These are phyloP conservation scores for Lumnitzera racemosa DNA, from an alignment of 345 rosid genomes.

Conservation along the genomic window DNA sequence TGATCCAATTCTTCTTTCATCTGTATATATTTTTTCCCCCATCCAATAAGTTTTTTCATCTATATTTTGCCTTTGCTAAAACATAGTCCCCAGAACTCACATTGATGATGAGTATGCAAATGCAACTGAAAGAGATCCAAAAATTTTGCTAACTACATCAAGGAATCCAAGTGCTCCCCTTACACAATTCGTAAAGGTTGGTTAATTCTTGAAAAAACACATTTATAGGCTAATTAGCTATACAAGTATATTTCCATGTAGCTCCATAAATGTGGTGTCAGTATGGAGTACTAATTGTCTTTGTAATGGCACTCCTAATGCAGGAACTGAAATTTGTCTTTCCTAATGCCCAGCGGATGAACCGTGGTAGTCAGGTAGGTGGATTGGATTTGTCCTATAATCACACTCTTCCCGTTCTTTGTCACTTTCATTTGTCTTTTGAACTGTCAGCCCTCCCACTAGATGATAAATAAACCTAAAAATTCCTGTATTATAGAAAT, in stretches of 20 bases:
- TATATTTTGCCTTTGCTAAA: constrained; percentile 12
- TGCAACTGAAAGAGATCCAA: constrained; percentile 60
- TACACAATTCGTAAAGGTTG: constrained; percentile 67
- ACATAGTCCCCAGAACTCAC: constrained; percentile 58
- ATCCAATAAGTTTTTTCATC: neutral
- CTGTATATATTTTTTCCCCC: no score
- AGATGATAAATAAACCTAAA: no score
- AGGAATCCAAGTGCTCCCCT: constrained; percentile 87
- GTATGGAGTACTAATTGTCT: neutral
- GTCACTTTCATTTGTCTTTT: constrained; percentile 1
- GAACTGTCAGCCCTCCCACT: no score
- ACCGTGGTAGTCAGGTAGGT: constrained; percentile 83
- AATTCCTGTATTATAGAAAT: no score
- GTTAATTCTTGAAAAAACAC: neutral
- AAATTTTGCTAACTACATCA: constrained; percentile 79
- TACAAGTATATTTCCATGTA: neutral
- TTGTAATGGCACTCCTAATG: constrained; percentile 10
- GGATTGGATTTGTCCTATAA: constrained; percentile 1
- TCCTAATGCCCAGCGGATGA: constrained; percentile 70
- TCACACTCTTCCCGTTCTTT: neutral
- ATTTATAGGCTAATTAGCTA: neutral
- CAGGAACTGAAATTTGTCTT: constrained; percentile 83
- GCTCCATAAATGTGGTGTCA: neutral
- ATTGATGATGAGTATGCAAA: constrained; percentile 90
- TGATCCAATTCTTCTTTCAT: no score